Base-by-base conservation (phyloP, 2,329 filamentous ascomycete genomes). In the Paecilomyces variotii region DNA sequence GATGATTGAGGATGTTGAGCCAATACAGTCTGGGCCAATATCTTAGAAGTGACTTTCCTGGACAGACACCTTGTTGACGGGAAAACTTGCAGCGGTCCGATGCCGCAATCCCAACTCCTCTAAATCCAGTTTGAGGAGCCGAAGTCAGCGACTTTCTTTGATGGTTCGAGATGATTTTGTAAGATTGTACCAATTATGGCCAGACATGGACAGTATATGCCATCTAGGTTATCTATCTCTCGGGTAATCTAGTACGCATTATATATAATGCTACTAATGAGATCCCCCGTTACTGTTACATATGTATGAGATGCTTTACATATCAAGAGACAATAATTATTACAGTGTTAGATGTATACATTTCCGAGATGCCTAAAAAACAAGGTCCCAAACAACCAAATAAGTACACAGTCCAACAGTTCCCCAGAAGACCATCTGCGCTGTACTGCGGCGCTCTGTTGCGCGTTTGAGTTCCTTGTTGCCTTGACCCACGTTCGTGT, bases 401-500 rank as follows among this genome's bases (percentile, higher is more conserved):
- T 89, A 88, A 27, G 85, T 80, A 72, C 89, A 91, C 55, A 94
- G 74, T 1, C 88, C 86, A 59, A 87, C 86, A 3, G 88, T 88
- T n/a, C 86, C 87, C 72, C 89, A 92, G 67, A 93, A 93, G 0
- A 91, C 90, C 65, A 87, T 86, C 70, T 87, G 85, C 30, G 90
- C 90, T 51, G 87, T 82, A 74, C 89, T 91, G 45, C 84, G 81
- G 64, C 86, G 80, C 70, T 89, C 82, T 0, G 84, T 86, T 28
- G 93, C 94, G 69, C 88, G 86, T 77, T 94, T 94, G 56, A 99
- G 80, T 78, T 97, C 87, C 75, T 88, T 89, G 77, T 99, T 99
- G 19, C 93, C 94, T 59, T 86, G 86, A 12, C 88, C 88, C 55
- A 99, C 85, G 69, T 97, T 97, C 70, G 93, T 89, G 27, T 87